Conservation (phyloP, 257 asterid genomes). For the Coffea canephora region DNA sequence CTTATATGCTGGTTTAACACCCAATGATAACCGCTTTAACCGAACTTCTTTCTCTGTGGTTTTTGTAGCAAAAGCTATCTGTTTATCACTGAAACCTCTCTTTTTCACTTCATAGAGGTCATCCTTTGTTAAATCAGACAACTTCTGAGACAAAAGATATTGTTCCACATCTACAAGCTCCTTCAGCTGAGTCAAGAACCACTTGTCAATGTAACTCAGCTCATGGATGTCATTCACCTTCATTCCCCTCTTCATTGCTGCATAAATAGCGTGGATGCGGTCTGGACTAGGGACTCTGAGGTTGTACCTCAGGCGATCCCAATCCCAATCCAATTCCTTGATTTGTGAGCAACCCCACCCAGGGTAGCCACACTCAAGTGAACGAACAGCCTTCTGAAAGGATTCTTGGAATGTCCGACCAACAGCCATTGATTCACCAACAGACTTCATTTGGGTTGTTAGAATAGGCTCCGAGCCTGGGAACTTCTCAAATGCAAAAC, state of each 20-base stretch:
- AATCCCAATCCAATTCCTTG: slow-evolving; percentile 89
- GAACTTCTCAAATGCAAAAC: slow-evolving; percentile 96
- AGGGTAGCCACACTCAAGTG: slow-evolving; percentile 74
- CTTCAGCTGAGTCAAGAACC: slow-evolving; percentile 89
- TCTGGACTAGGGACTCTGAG: slow-evolving; percentile 91
- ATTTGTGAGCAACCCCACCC: slow-evolving; percentile 93
- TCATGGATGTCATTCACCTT: slow-evolving; percentile 80
- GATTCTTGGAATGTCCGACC: slow-evolving; percentile 99
- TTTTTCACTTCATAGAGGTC: slow-evolving; percentile 92
- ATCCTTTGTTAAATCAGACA: slow-evolving; percentile 67
- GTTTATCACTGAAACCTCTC: slow-evolving; percentile 95
- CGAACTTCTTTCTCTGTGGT: slow-evolving; percentile 81
- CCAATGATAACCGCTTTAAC: slow-evolving; percentile 63
- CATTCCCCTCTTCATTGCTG: slow-evolving; percentile 96
- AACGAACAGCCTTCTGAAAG: slow-evolving; percentile 91
- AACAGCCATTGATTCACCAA: slow-evolving; percentile 98
- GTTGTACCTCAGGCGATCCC: slow-evolving; percentile 72
- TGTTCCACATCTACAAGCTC: slow-evolving; percentile 92
- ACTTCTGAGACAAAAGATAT: slow-evolving; percentile 47
- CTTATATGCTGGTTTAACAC: slow-evolving; percentile 86
- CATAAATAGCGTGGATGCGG: slow-evolving; percentile 87
- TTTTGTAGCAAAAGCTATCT: slow-evolving; percentile 80
- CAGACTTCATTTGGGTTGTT: slow-evolving; percentile 98
- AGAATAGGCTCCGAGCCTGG: slow-evolving; percentile 97
- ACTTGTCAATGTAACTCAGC: slow-evolving; percentile 73